Evolutionary conservation across 73 alveolate species (phyloP).

Genomic region (Stentor roeselii): DNA sequence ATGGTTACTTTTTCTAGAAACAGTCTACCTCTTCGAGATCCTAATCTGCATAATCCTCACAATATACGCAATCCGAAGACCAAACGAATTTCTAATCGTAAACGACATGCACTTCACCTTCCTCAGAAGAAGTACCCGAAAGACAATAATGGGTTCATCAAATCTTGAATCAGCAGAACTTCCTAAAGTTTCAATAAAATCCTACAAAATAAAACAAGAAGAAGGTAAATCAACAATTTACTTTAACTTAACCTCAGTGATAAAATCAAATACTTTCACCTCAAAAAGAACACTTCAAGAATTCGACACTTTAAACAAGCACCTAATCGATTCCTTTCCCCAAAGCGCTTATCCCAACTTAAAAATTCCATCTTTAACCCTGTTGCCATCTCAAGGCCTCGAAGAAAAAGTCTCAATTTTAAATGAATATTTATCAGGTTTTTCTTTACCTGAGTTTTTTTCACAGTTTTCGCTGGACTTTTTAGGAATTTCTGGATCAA

Average conservation of each 20-base stretch:
- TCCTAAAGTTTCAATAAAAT: neutral
- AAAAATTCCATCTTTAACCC: neutral
- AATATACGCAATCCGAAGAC: neutral
- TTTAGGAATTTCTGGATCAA: neutral
- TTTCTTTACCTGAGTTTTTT: conserved; percentile 12
- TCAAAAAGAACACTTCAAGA: neutral
- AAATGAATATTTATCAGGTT: neutral
- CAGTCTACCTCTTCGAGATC: neutral
- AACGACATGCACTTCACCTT: neutral
- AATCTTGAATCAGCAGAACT: neutral
- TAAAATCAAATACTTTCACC: neutral
- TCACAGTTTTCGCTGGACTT: neutral
- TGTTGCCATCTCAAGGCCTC: neutral
- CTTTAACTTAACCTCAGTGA: neutral
- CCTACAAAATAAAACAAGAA: conserved; percentile 10
- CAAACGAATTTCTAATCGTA: neutral
- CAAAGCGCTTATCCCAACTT: neutral
- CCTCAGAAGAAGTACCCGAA: conserved; percentile 6
- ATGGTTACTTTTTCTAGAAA: neutral
- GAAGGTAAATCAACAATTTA: neutral
- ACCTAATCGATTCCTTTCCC: neutral
- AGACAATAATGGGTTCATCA: neutral
- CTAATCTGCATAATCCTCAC: neutral
- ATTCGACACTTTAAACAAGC: conserved; percentile 13
- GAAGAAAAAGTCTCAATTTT: neutral